These are phyloP conservation scores for Penicillium sp. DNA, from an alignment of 2,329 filamentous ascomycete genomes.

Conservation along the genomic window DNA sequence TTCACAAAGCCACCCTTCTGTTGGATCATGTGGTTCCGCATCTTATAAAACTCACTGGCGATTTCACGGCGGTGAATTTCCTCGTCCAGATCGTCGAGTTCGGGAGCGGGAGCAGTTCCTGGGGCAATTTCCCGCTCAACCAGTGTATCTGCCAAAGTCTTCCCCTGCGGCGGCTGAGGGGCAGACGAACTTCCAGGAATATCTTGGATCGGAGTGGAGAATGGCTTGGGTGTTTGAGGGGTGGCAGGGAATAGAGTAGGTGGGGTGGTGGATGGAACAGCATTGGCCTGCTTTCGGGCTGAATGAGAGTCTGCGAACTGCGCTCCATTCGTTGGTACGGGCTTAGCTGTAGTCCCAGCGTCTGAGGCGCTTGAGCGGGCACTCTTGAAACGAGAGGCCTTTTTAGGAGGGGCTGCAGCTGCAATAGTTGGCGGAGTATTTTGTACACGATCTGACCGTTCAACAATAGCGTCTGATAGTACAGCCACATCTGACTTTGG, in stretches of 20 bases:
- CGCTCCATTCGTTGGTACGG: constrained; percentile 15
- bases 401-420: constrained; percentile 34
- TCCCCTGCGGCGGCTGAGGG: constrained; percentile 43
- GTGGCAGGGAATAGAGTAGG: constrained; percentile 41
- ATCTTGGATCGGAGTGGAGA: constrained; percentile 38
- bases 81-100: constrained; percentile 70
- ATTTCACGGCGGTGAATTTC: constrained; percentile 73
- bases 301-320: constrained; percentile 19
- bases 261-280: constrained; percentile 23
- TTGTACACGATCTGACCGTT: constrained; percentile 34
- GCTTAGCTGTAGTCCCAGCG: not conserved
- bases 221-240: constrained; percentile 37
- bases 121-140: constrained; percentile 50
- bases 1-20: constrained; percentile 78
- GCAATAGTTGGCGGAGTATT: constrained; percentile 15
- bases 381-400: constrained; percentile 47
- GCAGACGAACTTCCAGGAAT: constrained; percentile 17
- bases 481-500: constrained; percentile 31
- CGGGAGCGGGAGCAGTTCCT: constrained; percentile 37
- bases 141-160: constrained; percentile 59
- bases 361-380: constrained; percentile 26
- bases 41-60: constrained; percentile 75
- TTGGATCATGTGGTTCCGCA: constrained; percentile 80
- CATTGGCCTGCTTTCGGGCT: constrained; percentile 23
- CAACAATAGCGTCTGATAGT: constrained; percentile 46